Conservation (phyloP, 139 green algal species). For the Microglena sp. region DNA sequence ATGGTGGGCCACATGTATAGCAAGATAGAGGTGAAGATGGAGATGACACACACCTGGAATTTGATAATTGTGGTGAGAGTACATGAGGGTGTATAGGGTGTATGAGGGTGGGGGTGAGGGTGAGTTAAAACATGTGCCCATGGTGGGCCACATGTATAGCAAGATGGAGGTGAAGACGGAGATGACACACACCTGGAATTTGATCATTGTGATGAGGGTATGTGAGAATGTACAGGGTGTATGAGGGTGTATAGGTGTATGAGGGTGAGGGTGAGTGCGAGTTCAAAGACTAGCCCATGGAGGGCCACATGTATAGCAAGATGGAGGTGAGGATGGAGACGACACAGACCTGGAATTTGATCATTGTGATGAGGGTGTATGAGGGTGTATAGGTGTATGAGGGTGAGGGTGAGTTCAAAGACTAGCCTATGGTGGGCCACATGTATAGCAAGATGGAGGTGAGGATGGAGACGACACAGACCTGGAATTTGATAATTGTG, state of each 20-base stretch:
- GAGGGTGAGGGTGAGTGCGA: neutral
- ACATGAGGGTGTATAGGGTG: neutral
- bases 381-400: too few species aligned
- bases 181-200: constrained; percentile 33
- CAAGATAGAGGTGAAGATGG: constrained; percentile 28
- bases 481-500: too few species aligned
- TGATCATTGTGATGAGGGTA: neutral
- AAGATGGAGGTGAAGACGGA: constrained; percentile 30
- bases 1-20: constrained; percentile 35
- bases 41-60: constrained; percentile 35
- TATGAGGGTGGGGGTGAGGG: neutral
- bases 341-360: constrained; percentile 28
- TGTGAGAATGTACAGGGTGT: neutral
- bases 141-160: constrained; percentile 34
- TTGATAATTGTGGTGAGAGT: neutral
- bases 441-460: too few species aligned
- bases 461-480: too few species aligned
- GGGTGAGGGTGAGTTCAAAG: too few species aligned
- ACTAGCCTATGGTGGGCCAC: too few species aligned
- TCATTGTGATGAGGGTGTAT: too few species aligned
- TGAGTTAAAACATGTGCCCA: too few species aligned
- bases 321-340: constrained; percentile 4
- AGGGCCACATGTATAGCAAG: neutral
- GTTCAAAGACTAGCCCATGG: neutral
- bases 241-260: too few species aligned